Evolutionary conservation across 768 basidiomycete genomes (phyloP).

Genomic region (Mycena capillaripes): DNA sequence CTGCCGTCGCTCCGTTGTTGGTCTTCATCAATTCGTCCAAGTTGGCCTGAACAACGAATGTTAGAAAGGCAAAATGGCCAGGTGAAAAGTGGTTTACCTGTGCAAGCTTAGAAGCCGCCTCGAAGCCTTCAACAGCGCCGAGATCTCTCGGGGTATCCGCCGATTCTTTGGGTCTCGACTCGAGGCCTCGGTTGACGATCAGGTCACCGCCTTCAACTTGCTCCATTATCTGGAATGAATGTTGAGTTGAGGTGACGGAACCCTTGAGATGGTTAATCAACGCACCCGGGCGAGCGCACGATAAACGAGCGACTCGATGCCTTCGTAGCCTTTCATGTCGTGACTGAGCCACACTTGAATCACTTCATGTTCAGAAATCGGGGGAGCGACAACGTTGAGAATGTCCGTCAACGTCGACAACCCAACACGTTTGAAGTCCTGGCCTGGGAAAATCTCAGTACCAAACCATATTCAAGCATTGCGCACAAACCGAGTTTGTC

Average conservation of each 20-base stretch:
- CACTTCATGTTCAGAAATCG: constrained; percentile 98
- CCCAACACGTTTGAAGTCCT: constrained; percentile 91
- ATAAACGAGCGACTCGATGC: constrained; percentile 95
- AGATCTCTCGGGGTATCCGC: constrained; percentile 71
- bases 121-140: constrained; percentile 87
- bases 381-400: constrained; percentile 96
- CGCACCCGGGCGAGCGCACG: constrained; percentile 84
- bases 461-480: constrained; percentile 1
- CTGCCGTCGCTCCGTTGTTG: constrained; percentile 57
- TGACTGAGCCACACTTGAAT: constrained; percentile 96
- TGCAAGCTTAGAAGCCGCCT: constrained; percentile 87
- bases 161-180: constrained; percentile 78
- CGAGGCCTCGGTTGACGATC: constrained; percentile 86
- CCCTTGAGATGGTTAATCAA: constrained; percentile 8
- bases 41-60: constrained; percentile 68
- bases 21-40: constrained; percentile 81
- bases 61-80: constrained; percentile 2
- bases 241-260: constrained; percentile 10
- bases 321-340: constrained; percentile 97
- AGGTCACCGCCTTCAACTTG: constrained; percentile 96
- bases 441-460: constrained; percentile 62
- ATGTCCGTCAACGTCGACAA: constrained; percentile 92
- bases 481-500: constrained; percentile 83
- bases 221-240: constrained; percentile 80
- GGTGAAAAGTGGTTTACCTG: constrained; percentile 64